Conservation (phyloP, 441 rosid genomes). For the Macaranga tanarius region DNA sequence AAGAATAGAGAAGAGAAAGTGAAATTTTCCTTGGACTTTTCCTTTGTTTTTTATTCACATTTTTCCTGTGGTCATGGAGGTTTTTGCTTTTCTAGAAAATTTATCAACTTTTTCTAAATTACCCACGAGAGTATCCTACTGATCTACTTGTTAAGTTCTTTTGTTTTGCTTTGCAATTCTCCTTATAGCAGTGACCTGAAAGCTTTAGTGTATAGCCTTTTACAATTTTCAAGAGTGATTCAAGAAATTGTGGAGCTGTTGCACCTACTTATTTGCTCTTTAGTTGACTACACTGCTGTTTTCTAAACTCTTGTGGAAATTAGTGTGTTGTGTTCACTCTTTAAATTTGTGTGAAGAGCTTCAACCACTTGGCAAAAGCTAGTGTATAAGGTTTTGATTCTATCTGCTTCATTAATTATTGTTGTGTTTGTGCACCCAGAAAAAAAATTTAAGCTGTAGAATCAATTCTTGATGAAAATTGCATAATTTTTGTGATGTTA, state of each 20-base stretch:
- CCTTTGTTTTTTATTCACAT: neutral
- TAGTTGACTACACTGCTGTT: neutral
- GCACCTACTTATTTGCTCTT: constrained; percentile 6
- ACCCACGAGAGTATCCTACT: too few relatives aligned
- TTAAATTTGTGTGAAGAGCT: neutral
- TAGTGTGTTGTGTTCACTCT: neutral
- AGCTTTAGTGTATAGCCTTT: neutral
- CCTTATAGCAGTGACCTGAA: neutral
- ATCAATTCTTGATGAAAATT: too few relatives aligned
- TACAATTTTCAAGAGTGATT: neutral
- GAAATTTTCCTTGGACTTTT: neutral
- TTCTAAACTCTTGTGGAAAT: neutral
- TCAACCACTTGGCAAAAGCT: neutral
- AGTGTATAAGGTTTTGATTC: too few relatives aligned
- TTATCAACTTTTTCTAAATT: neutral
- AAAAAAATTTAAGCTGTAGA: too few relatives aligned
- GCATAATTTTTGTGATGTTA: neutral
- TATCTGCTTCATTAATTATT: too few relatives aligned
- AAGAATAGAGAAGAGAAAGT: too few relatives aligned
- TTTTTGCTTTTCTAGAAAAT: neutral
- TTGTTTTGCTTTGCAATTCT: too few relatives aligned
- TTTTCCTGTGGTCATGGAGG: neutral
- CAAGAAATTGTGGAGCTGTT: neutral
- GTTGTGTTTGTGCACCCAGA: neutral
- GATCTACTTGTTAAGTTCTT: too few relatives aligned